Conservation (phyloP, 768 basidiomycete genomes). For the Rhizopogon vinicolor region DNA sequence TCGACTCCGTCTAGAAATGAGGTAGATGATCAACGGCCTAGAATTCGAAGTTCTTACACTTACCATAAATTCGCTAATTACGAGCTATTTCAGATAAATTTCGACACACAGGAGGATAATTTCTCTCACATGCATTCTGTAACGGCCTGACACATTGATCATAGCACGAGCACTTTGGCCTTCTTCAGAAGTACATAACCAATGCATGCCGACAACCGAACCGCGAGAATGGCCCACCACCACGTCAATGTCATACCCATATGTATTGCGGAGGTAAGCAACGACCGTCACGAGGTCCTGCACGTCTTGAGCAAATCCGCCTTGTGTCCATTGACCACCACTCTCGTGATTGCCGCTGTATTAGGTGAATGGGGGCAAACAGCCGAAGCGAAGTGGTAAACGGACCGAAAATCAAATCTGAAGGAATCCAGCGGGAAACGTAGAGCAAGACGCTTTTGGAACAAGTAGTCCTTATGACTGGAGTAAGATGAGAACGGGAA, state of each 20-base stretch:
- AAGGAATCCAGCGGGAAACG: slow-evolving; percentile 74
- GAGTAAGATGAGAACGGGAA: neutral
- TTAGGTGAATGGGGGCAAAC: slow-evolving; percentile 2
- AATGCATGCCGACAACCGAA: slow-evolving; percentile 59
- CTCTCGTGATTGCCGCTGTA: slow-evolving; percentile 76
- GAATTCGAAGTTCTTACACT: neutral
- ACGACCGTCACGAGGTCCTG: slow-evolving; percentile 66
- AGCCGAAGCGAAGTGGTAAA: slow-evolving; percentile 1
- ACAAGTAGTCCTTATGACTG: slow-evolving; percentile 85
- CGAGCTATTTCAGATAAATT: slow-evolving; percentile 2
- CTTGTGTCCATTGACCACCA: slow-evolving; percentile 59
- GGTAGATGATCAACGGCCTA: neutral
- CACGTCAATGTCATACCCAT: slow-evolving; percentile 66
- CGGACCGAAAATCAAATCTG: slow-evolving; percentile 82
- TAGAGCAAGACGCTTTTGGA: slow-evolving; percentile 66
- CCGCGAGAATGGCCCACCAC: slow-evolving; percentile 80
- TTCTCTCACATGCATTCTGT: slow-evolving; percentile 67
- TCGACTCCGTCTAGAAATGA: slow-evolving; percentile 14
- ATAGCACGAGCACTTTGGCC: slow-evolving; percentile 53
- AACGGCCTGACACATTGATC: slow-evolving; percentile 74
- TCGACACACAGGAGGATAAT: neutral
- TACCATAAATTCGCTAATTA: slow-evolving; percentile 25
- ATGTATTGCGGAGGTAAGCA: slow-evolving; percentile 48
- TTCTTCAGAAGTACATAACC: slow-evolving; percentile 62
- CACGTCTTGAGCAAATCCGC: slow-evolving; percentile 54